A percentile compares a stretch with the other conserved stretches of the same genome.
phyloP scores from a whole-genome alignment of 2,329 filamentous ascomycete species.

The Cercospora sp. region DNA sequence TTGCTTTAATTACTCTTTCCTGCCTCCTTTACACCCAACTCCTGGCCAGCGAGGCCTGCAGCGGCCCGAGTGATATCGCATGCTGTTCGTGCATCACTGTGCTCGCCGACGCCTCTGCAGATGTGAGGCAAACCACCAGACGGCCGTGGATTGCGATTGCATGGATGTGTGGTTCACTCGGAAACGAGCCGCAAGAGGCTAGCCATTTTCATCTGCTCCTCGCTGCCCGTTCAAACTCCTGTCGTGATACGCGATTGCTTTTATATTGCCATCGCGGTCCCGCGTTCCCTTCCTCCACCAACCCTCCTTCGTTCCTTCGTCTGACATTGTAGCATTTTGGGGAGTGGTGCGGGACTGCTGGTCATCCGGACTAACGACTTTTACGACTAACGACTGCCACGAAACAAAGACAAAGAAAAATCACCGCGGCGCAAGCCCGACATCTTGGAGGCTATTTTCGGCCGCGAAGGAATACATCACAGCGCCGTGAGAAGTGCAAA shows the following conservation, averaged over 20 bases:
- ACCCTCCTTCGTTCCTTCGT: not conserved
- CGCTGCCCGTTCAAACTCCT: slow-evolving; percentile 4
- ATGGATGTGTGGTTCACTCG: slow-evolving; percentile 13
- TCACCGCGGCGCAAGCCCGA: slow-evolving; percentile 3
- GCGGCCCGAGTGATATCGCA: not conserved
- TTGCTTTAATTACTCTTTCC: not conserved
- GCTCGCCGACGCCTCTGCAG: not conserved
- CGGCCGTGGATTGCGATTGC: slow-evolving; percentile 7
- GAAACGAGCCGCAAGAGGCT: slow-evolving; percentile 10
- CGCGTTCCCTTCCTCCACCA: not conserved
- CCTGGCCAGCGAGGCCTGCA: not conserved
- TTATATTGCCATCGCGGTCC: slow-evolving; percentile 3
- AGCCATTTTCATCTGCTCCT: slow-evolving; percentile 1
- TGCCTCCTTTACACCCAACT: slow-evolving; percentile 2
- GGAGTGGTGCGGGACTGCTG: not conserved
- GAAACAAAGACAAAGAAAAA: slow-evolving; percentile 6
- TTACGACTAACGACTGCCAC: slow-evolving; percentile 14
- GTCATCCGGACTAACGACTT: slow-evolving; percentile 1
- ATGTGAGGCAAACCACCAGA: slow-evolving; percentile 1
- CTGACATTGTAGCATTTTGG: not conserved
- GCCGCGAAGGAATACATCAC: not conserved
- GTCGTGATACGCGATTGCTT: slow-evolving; percentile 1
- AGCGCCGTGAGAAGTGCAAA: not conserved
- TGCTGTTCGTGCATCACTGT: not conserved
- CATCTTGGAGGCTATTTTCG: not conserved